Conservation (phyloP, 495 filamentous ascomycete species). For the Aspergillus bridgeri region DNA sequence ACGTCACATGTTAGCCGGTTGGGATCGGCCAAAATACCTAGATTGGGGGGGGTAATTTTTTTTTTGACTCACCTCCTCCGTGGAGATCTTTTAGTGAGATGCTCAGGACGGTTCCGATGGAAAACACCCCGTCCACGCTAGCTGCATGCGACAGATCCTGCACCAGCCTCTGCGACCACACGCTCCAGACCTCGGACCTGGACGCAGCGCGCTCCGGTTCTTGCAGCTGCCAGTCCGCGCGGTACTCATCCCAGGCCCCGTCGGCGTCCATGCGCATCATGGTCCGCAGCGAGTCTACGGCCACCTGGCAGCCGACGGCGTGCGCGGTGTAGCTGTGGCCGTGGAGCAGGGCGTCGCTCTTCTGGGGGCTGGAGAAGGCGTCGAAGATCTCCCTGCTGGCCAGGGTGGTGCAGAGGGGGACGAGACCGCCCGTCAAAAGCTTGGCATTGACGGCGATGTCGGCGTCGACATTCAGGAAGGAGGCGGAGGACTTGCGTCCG, state of each 20-base stretch:
- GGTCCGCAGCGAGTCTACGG: constrained; percentile 51
- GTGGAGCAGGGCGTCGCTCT: constrained; percentile 70
- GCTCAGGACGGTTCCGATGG: constrained; percentile 67
- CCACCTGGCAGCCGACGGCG: constrained; percentile 70
- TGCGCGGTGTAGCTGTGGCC: constrained; percentile 83
- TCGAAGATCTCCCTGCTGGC: constrained; percentile 69
- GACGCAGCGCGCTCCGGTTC: background rate
- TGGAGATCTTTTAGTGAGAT: constrained; percentile 53
- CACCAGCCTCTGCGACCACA: constrained; percentile 60
- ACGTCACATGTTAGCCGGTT: constrained; percentile 17
- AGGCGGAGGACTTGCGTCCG: constrained; percentile 59
- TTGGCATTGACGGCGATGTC: constrained; percentile 78
- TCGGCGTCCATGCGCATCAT: constrained; percentile 53
- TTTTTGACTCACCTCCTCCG: constrained; percentile 40
- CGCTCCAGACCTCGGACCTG: constrained; percentile 60
- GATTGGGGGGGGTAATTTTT: background rate
- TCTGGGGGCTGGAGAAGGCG: constrained; percentile 63
- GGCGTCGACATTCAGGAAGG: constrained; percentile 60
- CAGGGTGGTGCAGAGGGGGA: constrained; percentile 69
- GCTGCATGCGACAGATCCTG: constrained; percentile 48
- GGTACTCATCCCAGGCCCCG: constrained; percentile 49
- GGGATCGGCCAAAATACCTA: constrained; percentile 2
- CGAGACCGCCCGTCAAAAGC: constrained; percentile 69
- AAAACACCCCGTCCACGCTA: constrained; percentile 60
- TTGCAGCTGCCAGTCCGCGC: constrained; percentile 44